phyloP scores from a whole-genome alignment of 805 yeast genomes.

The Blastobotrys chiropterorum region DNA sequence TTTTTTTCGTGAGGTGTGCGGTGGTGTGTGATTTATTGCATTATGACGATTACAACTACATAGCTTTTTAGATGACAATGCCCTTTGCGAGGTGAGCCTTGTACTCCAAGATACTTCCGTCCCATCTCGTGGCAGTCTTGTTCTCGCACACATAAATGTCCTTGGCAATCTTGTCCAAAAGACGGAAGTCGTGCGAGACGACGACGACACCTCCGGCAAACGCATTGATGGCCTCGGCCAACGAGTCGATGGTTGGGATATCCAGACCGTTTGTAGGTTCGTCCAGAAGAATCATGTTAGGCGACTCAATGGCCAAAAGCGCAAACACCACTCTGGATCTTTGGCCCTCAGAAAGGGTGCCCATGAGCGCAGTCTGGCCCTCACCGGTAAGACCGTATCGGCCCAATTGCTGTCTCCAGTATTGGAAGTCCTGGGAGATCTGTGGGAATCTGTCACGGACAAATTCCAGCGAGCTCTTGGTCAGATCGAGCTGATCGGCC shows the following conservation, averaged over 20 bases:
- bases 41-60: background rate
- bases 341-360: conserved; percentile 97
- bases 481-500: conserved; percentile 93
- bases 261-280: conserved; percentile 99
- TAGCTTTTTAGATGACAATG: conserved; percentile 39
- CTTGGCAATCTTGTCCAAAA: conserved; percentile 93
- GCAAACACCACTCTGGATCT: conserved; percentile 99
- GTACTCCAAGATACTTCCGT: conserved; percentile 82
- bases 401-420: conserved; percentile 91
- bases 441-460: conserved; percentile 89
- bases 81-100: conserved; percentile 91
- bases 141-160: conserved; percentile 95
- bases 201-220: conserved; percentile 98
- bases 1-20: too few species aligned
- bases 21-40: too few species aligned
- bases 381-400: conserved; percentile 98
- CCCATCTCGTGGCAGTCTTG: conserved; percentile 95
- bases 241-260: conserved; percentile 95
- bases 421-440: conserved; percentile 96
- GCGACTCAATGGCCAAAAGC: conserved; percentile 86
- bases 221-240: conserved; percentile 90
- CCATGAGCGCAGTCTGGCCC: conserved; percentile 98
- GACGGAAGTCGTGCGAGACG: conserved; percentile 98
- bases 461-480: conserved; percentile 92
- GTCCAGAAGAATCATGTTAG: conserved; percentile 90